These are phyloP conservation scores for Thalassiosira livingstoniorum DNA, from an alignment of 352 stramenopile genomes.

Conservation along the genomic window DNA sequence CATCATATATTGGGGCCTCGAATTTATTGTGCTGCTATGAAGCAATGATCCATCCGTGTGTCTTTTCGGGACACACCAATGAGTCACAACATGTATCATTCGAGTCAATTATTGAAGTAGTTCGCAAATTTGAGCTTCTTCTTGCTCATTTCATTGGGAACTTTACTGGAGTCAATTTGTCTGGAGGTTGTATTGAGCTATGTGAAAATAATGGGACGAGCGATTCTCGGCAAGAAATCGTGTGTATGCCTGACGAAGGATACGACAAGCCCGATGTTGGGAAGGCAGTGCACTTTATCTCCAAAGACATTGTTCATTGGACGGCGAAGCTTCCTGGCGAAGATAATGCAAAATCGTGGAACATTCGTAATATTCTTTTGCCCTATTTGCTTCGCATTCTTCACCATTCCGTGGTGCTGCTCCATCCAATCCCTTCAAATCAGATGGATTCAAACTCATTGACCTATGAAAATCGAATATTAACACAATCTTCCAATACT, in stretches of 20 bases:
- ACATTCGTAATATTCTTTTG: slow-evolving; percentile 39
- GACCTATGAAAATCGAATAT: too few species aligned
- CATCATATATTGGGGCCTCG: slow-evolving; percentile 2
- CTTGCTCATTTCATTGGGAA: slow-evolving; percentile 34
- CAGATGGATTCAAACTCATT: too few species aligned
- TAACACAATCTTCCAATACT: too few species aligned
- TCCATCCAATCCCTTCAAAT: neutral
- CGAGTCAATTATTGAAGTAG: slow-evolving; percentile 20
- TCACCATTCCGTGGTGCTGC: slow-evolving; percentile 26
- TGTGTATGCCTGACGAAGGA: neutral
- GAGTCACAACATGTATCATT: neutral
- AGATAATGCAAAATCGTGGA: slow-evolving; percentile 22
- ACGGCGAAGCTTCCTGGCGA: slow-evolving; percentile 37
- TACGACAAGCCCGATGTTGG: neutral
- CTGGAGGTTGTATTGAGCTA: neutral
- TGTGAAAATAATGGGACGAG: neutral
- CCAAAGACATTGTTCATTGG: slow-evolving; percentile 41
- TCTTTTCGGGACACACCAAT: neutral
- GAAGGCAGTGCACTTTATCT: slow-evolving; percentile 19
- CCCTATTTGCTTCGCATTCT: slow-evolving; percentile 50
- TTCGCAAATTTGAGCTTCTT: slow-evolving; percentile 51
- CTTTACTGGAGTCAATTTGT: neutral
- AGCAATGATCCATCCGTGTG: slow-evolving; percentile 34
- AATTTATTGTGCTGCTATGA: slow-evolving; percentile 45
- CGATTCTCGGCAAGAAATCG: neutral